These are phyloP conservation scores for Saccharomyces pastorianus DNA, from an alignment of 1,139 yeast genomes.

Conservation along the genomic window DNA sequence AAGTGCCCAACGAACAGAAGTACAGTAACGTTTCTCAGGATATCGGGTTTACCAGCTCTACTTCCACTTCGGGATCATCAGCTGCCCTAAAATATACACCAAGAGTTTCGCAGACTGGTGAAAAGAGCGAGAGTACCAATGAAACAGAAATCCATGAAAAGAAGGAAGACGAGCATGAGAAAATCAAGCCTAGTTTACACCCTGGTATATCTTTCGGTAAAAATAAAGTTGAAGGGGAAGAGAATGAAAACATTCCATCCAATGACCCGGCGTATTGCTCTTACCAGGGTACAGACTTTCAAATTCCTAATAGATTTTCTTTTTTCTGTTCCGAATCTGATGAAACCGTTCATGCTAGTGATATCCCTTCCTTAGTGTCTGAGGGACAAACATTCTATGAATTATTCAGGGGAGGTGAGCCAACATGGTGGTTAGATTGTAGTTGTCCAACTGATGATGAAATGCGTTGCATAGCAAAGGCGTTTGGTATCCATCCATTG, in stretches of 20 bases:
- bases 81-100: conserved; percentile 62
- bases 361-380: conserved; percentile 62
- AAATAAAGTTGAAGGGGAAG: conserved; percentile 35
- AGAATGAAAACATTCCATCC: conserved; percentile 3
- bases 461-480: conserved; percentile 56
- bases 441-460: conserved; percentile 61
- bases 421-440: conserved; percentile 73
- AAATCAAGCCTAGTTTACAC: conserved; percentile 6
- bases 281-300: conserved; percentile 13
- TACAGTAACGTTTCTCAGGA: neutral
- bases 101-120: conserved; percentile 13
- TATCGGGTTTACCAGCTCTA: conserved; percentile 25
- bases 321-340: conserved; percentile 76
- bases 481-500: conserved; percentile 78
- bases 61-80: conserved; percentile 28
- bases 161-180: conserved; percentile 6
- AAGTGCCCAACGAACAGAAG: neutral
- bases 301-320: conserved; percentile 68
- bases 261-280: conserved; percentile 4
- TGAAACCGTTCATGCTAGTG: conserved; percentile 85
- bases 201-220: conserved; percentile 34
- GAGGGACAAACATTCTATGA: conserved; percentile 59
- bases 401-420: conserved; percentile 44
- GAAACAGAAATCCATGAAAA: conserved; percentile 5
- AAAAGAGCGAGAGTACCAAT: neutral